Conservation (phyloP, 495 filamentous ascomycete genomes). For the Aspergillus baeticus region DNA sequence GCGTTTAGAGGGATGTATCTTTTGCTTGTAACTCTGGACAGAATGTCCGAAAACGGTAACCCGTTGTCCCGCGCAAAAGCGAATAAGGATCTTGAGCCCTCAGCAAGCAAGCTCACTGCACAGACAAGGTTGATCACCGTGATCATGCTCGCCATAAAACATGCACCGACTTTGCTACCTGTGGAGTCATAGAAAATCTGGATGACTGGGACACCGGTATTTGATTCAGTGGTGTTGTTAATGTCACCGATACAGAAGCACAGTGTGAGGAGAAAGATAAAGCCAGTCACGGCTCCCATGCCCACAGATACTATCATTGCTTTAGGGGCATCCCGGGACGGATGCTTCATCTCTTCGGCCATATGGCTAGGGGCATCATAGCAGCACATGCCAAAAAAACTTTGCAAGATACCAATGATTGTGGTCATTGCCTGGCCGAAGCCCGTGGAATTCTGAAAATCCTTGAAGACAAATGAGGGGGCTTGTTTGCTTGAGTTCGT, state of each 20-base stretch:
- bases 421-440: constrained; percentile 46
- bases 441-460: constrained; percentile 55
- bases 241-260: constrained; percentile 55
- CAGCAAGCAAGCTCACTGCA: constrained; percentile 42
- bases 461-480: constrained; percentile 49
- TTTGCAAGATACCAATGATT: constrained; percentile 50
- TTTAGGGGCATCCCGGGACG: constrained; percentile 22
- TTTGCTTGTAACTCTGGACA: constrained; percentile 40
- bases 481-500: constrained; percentile 49
- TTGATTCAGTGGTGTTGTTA: constrained; percentile 32
- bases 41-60: constrained; percentile 43
- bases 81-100: constrained; percentile 45
- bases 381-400: constrained; percentile 53
- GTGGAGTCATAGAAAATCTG: constrained; percentile 50
- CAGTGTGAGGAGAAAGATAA: constrained; percentile 47
- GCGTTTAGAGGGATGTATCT: constrained; percentile 44
- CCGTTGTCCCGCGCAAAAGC: constrained; percentile 52
- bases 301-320: constrained; percentile 23
- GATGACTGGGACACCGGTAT: constrained; percentile 45
- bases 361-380: constrained; percentile 41
- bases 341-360: constrained; percentile 28
- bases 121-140: constrained; percentile 40
- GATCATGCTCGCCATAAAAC: constrained; percentile 43
- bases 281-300: constrained; percentile 37
- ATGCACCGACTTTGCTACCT: constrained; percentile 39